A percentile compares a stretch with the other conserved stretches of the same genome.
These are phyloP conservation scores for Paramecium tetraurelia DNA, from an alignment of 73 alveolate species.

Conservation along the genomic window DNA sequence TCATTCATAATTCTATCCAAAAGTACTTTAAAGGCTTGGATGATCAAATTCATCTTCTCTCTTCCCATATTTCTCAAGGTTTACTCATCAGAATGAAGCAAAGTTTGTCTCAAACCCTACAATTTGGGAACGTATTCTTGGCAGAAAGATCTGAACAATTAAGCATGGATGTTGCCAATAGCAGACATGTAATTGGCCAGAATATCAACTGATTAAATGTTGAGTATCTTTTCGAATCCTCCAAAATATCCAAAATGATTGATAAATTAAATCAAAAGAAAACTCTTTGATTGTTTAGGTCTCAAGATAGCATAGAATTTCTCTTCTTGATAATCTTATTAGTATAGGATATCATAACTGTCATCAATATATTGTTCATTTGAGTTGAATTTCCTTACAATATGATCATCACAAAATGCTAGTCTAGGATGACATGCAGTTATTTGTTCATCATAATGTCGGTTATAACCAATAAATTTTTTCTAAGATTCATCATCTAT, in stretches of 20 bases:
- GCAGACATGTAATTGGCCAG: slow-evolving; percentile 22
- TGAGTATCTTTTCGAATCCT: neutral
- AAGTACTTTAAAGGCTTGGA: neutral
- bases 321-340: neutral
- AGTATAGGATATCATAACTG: neutral
- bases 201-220: neutral
- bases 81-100: neutral
- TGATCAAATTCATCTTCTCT: neutral
- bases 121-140: neutral
- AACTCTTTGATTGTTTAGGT: slow-evolving; percentile 31
- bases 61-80: slow-evolving; percentile 39
- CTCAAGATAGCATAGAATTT: neutral
- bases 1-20: slow-evolving; percentile 44
- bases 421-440: neutral
- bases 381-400: neutral
- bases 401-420: neutral
- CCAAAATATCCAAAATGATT: slow-evolving; percentile 20
- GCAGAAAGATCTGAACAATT: neutral
- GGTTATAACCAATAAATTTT: neutral
- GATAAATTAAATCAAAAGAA: neutral
- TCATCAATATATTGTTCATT: neutral
- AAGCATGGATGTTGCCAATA: slow-evolving; percentile 16
- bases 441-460: neutral
- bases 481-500: neutral
- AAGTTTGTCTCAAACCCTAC: neutral